Percentiles rank a stretch among this genome's conserved stretches.
Evolutionary conservation across 306 rosid genomes (phyloP).

Genomic region (Myrica gale): DNA sequence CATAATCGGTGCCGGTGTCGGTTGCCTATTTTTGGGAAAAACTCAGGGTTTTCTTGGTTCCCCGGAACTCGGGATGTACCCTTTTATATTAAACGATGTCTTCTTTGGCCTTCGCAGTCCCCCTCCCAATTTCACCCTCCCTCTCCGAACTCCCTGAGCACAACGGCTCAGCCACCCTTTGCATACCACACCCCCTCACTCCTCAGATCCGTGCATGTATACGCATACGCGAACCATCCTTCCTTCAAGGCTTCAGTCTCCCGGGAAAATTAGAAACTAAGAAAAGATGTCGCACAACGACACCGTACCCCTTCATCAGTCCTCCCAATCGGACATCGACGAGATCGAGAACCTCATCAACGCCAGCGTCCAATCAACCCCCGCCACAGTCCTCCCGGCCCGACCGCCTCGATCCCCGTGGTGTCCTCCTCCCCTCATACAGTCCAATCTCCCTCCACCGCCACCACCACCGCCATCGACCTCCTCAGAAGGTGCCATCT

Average conservation of each 20-base stretch:
- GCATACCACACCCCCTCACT: background rate
- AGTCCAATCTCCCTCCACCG: constrained; percentile 35
- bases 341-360: constrained; percentile 97
- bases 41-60: no score
- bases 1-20: no score
- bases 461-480: constrained; percentile 27
- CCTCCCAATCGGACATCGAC: constrained; percentile 95
- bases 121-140: no score
- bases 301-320: constrained; percentile 81
- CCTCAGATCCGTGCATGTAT: constrained; percentile 4
- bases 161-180: no score
- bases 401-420: constrained; percentile 69
- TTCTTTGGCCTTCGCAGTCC: no score
- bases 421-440: constrained; percentile 50
- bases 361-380: constrained; percentile 57
- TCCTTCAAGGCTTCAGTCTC: constrained; percentile 8
- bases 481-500: constrained; percentile 37
- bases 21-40: no score
- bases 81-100: no score
- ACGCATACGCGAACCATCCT: background rate
- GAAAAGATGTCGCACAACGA: constrained; percentile 81
- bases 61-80: no score
- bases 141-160: no score
- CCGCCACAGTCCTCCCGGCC: constrained; percentile 70
- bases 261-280: constrained; percentile 6